phyloP scores from a whole-genome alignment of 345 rosid genomes.

The Cardamine occulta region DNA sequence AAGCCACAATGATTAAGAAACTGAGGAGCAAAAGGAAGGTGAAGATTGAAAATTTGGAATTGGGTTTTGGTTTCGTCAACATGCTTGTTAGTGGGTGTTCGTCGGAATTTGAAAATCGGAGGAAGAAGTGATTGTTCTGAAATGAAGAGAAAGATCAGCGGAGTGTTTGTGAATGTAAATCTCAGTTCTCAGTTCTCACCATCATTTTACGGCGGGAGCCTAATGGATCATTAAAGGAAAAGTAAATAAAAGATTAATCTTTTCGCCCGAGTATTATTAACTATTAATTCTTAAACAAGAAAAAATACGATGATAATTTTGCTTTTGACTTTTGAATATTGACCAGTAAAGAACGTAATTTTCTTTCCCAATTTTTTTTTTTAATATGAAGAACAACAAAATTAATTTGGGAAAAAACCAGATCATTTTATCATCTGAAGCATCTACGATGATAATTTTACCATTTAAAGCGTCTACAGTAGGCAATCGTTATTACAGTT shows the following conservation, averaged over 20 bases:
- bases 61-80: conserved; percentile 45
- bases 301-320: neutral
- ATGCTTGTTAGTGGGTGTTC: conserved; percentile 11
- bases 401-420: too few species aligned
- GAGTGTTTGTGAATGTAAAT: conserved; percentile 1
- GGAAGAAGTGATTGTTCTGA: conserved; percentile 6
- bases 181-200: neutral
- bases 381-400: too few species aligned
- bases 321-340: neutral
- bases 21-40: conserved; percentile 49
- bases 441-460: too few species aligned
- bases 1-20: conserved; percentile 33
- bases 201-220: conserved; percentile 32
- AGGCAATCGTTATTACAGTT: too few species aligned
- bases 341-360: neutral
- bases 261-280: neutral
- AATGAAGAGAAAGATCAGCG: conserved; percentile 18
- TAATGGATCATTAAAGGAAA: neutral
- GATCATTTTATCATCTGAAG: too few species aligned
- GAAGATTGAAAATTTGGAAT: conserved; percentile 52
- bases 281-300: neutral
- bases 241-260: conserved; percentile 24
- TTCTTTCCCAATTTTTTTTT: neutral
- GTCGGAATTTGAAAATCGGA: conserved; percentile 25
- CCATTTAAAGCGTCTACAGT: too few species aligned